These are phyloP conservation scores for Cladorrhinum samala DNA, from an alignment of 495 filamentous ascomycete species.

Conservation along the genomic window DNA sequence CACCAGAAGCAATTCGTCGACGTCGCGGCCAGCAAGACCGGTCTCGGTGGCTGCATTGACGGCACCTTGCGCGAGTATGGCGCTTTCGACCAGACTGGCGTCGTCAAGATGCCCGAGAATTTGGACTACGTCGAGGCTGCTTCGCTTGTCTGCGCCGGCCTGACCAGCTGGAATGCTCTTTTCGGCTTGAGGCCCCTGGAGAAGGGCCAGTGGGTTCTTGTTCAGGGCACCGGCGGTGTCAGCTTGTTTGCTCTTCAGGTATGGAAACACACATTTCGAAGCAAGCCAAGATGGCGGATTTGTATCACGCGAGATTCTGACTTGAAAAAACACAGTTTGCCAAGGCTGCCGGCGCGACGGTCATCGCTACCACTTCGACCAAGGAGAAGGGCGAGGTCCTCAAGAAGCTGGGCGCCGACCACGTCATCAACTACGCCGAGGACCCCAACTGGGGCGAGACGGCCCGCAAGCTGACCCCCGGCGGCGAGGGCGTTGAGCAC, in stretches of 20 bases:
- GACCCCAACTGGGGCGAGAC: constrained; percentile 68
- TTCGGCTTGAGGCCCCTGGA: constrained; percentile 63
- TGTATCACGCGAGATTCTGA: background rate
- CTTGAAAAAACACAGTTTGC: constrained; percentile 53
- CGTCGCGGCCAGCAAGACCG: constrained; percentile 37
- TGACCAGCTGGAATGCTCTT: constrained; percentile 80
- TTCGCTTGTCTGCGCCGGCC: constrained; percentile 64
- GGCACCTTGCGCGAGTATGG: constrained; percentile 69
- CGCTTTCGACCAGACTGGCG: constrained; percentile 60
- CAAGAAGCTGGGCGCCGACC: constrained; percentile 69
- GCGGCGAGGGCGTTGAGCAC: constrained; percentile 58
- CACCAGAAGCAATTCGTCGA: constrained; percentile 49
- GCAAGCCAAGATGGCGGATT: background rate
- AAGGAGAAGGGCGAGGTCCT: constrained; percentile 57
- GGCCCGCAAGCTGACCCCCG: constrained; percentile 59
- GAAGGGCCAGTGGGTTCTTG: constrained; percentile 65
- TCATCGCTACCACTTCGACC: constrained; percentile 76
- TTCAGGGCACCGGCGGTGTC: constrained; percentile 79
- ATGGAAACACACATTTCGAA: constrained; percentile 14
- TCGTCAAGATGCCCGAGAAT: constrained; percentile 60
- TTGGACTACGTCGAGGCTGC: constrained; percentile 57
- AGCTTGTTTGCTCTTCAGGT: constrained; percentile 71
- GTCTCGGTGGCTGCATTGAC: constrained; percentile 65
- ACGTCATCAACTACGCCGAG: constrained; percentile 71
- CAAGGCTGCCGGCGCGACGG: constrained; percentile 71